phyloP scores from a whole-genome alignment of 306 rosid species.

The Rosa persica region DNA sequence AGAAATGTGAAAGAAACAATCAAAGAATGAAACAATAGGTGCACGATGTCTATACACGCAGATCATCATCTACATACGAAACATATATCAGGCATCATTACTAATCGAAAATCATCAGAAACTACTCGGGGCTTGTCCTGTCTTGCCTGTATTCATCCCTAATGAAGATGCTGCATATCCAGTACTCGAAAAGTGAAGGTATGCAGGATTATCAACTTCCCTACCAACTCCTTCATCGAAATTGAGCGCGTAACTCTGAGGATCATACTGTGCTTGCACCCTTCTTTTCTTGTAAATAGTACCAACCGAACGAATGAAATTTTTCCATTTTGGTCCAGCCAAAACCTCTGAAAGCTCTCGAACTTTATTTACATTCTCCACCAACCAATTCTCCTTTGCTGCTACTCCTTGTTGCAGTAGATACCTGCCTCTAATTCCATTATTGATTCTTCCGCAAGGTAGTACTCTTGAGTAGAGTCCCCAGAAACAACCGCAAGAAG shows the following conservation, averaged over 20 bases:
- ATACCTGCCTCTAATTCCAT: background rate
- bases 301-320: constrained; percentile 19
- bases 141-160: constrained; percentile 14
- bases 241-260: constrained; percentile 49
- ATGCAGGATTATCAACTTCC: background rate
- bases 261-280: constrained; percentile 42
- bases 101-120: background rate
- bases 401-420: constrained; percentile 10
- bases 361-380: constrained; percentile 29
- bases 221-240: constrained; percentile 38
- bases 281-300: constrained; percentile 20
- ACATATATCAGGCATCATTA: background rate
- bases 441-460: background rate
- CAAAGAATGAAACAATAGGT: constrained; percentile 8
- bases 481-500: constrained; percentile 26
- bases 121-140: background rate
- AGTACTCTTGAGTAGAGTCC: background rate
- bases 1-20: background rate
- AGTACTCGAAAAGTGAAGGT: constrained; percentile 23
- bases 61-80: background rate
- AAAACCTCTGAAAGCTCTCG: constrained; percentile 24
- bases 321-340: constrained; percentile 49
- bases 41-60: background rate
- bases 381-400: constrained; percentile 24
- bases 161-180: constrained; percentile 16